Evolutionary conservation across 1,284 basidiomycete species (phyloP).

Genomic region (Takashimella koratensis): DNA sequence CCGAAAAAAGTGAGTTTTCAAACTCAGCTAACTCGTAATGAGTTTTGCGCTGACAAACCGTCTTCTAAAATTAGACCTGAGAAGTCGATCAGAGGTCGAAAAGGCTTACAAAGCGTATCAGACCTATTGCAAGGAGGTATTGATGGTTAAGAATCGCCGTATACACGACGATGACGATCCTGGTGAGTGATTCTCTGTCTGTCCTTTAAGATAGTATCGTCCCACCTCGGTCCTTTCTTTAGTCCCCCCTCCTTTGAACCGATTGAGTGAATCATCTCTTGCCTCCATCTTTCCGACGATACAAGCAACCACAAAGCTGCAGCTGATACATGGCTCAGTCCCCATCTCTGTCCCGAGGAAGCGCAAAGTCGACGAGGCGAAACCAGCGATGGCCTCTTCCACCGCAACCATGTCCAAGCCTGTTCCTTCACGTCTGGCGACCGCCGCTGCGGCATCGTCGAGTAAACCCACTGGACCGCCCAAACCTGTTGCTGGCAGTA

Average conservation of each 20-base stretch:
- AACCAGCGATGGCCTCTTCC: neutral
- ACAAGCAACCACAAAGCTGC: too few species aligned
- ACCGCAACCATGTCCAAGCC: constrained; percentile 1
- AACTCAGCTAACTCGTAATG: too few species aligned
- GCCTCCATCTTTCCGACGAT: too few species aligned
- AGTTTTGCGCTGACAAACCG: neutral
- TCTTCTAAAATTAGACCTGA: constrained; percentile 4
- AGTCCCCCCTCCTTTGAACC: too few species aligned
- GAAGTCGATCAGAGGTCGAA: constrained; percentile 12
- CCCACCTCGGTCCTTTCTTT: too few species aligned
- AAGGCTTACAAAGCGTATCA: constrained; percentile 20
- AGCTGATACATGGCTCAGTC: too few species aligned
- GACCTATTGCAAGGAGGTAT: constrained; percentile 9
- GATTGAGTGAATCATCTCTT: too few species aligned
- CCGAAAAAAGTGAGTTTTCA: constrained; percentile 17
- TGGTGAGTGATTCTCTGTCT: too few species aligned
- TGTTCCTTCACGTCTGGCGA: neutral
- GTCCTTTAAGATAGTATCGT: too few species aligned
- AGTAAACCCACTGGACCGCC: too few species aligned
- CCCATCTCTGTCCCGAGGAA: too few species aligned
- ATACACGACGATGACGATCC: constrained; percentile 9
- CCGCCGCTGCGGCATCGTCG: neutral
- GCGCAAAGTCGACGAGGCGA: constrained; percentile 17
- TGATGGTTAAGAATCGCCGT: constrained; percentile 10
- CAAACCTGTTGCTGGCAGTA: too few species aligned